Evolutionary conservation across 2,329 filamentous ascomycete genomes (phyloP).

Genomic region (Neonectria sp.): DNA sequence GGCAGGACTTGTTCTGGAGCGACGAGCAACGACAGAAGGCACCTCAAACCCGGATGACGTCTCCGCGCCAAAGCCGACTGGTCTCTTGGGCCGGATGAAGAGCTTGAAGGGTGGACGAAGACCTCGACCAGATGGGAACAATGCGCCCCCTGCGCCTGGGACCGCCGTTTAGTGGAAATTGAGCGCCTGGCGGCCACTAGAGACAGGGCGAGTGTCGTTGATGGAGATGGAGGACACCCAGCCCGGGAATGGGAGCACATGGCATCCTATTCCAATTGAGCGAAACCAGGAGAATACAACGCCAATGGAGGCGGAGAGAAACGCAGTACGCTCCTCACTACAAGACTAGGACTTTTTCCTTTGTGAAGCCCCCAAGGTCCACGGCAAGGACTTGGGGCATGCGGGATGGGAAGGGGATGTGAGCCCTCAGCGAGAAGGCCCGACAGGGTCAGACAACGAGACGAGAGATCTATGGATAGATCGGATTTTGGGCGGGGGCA

Average conservation of each 20-base stretch:
- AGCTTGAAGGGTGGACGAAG: conserved; percentile 80
- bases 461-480: conserved; percentile 19
- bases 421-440: conserved; percentile 22
- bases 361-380: conserved; percentile 29
- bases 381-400: conserved; percentile 11
- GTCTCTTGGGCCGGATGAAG: conserved; percentile 85
- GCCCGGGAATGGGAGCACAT: conserved; percentile 23
- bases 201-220: conserved; percentile 36
- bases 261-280: conserved; percentile 20
- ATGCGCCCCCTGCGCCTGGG: conserved; percentile 55
- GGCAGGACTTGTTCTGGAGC: conserved; percentile 67
- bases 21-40: conserved; percentile 75
- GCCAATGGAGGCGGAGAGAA: conserved; percentile 34
- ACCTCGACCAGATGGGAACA: conserved; percentile 54
- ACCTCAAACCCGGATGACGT: conserved; percentile 57
- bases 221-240: conserved; percentile 24
- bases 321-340: conserved; percentile 19
- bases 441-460: conserved; percentile 34
- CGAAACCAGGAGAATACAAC: conserved; percentile 44
- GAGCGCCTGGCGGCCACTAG: conserved; percentile 40
- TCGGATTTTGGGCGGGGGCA: conserved; percentile 13
- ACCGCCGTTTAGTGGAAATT: conserved; percentile 57
- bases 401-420: conserved; percentile 12
- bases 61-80: conserved; percentile 64
- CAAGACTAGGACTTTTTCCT: conserved; percentile 39